phyloP scores from a whole-genome alignment of 495 filamentous ascomycete genomes.

The Daldinia grandis region DNA sequence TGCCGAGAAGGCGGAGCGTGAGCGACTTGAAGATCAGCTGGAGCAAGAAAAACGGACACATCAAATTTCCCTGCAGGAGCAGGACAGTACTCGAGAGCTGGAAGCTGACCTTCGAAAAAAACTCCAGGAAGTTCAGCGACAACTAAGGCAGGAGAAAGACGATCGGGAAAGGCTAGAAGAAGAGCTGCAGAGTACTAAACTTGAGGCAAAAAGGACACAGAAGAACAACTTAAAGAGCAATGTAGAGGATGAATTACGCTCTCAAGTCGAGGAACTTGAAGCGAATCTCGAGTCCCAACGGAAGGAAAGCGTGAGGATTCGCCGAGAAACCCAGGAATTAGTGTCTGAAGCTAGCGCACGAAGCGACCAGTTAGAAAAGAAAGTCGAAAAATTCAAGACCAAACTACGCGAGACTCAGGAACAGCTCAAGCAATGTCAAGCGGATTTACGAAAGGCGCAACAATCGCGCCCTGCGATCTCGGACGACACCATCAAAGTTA shows the following conservation, averaged over 20 bases:
- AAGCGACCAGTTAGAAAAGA: conserved; percentile 68
- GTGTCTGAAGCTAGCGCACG: conserved; percentile 61
- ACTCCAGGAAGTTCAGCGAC: conserved; percentile 40
- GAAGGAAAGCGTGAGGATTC: conserved; percentile 52
- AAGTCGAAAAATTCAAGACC: conserved; percentile 69
- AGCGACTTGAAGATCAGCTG: conserved; percentile 49
- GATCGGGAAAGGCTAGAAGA: conserved; percentile 47
- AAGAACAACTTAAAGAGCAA: conserved; percentile 23
- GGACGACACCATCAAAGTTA: conserved; percentile 49
- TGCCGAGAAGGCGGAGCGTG: conserved; percentile 58
- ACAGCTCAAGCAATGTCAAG: conserved; percentile 68
- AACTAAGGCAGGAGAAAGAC: conserved; percentile 49
- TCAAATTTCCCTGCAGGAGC: conserved; percentile 35
- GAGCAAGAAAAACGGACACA: conserved; percentile 44
- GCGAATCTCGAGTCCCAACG: conserved; percentile 53
- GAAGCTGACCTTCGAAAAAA: conserved; percentile 47
- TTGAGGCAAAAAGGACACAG: conserved; percentile 53
- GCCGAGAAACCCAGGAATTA: conserved; percentile 49
- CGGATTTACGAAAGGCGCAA: conserved; percentile 53
- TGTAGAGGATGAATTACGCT: conserved; percentile 29
- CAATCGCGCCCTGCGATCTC: conserved; percentile 36
- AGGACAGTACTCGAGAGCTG: conserved; percentile 38
- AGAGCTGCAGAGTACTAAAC: conserved; percentile 47
- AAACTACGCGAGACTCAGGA: conserved; percentile 74
- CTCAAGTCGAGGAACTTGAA: conserved; percentile 47